Percentiles rank a stretch among this genome's conserved stretches.
These are phyloP conservation scores for Lichtheimia ramosa DNA, from an alignment of 371 early-diverging fungal species.

Conservation along the genomic window DNA sequence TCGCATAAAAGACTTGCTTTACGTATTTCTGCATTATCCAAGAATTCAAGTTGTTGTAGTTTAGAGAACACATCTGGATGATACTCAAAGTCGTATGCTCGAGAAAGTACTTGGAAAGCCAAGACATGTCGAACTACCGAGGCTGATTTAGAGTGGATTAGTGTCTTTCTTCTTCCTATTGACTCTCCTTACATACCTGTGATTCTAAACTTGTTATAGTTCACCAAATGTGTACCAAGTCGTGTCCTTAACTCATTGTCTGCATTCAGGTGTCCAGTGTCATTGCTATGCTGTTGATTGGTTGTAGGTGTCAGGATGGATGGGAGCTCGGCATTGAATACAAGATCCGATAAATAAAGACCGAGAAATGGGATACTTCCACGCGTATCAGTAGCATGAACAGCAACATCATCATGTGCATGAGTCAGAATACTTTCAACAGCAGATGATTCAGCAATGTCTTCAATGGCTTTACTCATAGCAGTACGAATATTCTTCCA, in stretches of 20 bases:
- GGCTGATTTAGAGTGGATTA: conserved; percentile 22
- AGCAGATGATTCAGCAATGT: conserved; percentile 42
- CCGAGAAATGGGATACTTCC: conserved; percentile 65
- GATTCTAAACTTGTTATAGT: conserved; percentile 67
- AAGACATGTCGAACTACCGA: conserved; percentile 64
- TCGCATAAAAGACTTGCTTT: conserved; percentile 46
- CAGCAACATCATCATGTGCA: conserved; percentile 14
- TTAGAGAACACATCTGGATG: conserved; percentile 22
- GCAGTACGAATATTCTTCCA: conserved; percentile 59
- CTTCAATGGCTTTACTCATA: conserved; percentile 51
- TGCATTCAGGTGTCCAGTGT: conserved; percentile 6
- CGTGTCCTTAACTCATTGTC: conserved; percentile 19
- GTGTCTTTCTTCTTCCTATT: background rate
- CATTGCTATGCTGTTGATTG: background rate
- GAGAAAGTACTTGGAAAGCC: conserved; percentile 58
- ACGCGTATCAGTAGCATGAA: conserved; percentile 4
- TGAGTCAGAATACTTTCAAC: conserved; percentile 41
- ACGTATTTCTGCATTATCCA: conserved; percentile 43
- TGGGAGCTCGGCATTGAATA: conserved; percentile 65
- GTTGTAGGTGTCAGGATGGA: background rate
- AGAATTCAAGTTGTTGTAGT: conserved; percentile 26
- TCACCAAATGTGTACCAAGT: conserved; percentile 45
- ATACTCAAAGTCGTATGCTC: conserved; percentile 46
- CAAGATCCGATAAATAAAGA: conserved; percentile 66
- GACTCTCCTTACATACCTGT: conserved; percentile 28